Evolutionary conservation across 345 rosid genomes (phyloP).

Genomic region (Aquilaria malaccensis): DNA sequence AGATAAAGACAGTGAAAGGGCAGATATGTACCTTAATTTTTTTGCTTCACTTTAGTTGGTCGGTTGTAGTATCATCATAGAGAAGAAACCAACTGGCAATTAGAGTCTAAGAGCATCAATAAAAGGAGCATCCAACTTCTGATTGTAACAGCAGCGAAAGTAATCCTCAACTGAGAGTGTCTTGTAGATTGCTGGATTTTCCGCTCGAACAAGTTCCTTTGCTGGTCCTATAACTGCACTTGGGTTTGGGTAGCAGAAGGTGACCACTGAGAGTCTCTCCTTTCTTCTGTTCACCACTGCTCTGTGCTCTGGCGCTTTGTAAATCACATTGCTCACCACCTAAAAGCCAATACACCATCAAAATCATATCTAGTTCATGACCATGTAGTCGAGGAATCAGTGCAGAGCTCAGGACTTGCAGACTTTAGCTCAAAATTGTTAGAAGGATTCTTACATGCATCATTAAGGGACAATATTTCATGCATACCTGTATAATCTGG

Average conservation of each 20-base stretch:
- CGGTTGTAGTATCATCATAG: too few relatives aligned
- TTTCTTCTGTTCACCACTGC: slow-evolving; percentile 31
- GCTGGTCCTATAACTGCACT: slow-evolving; percentile 29
- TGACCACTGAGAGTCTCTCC: slow-evolving; percentile 26
- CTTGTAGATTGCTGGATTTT: slow-evolving; percentile 21
- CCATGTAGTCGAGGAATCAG: too few relatives aligned
- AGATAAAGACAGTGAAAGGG: too few relatives aligned
- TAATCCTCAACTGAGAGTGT: slow-evolving; percentile 20
- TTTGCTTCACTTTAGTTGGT: too few relatives aligned
- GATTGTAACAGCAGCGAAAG: slow-evolving; percentile 14
- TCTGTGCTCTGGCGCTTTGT: slow-evolving; percentile 43
- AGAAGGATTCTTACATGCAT: background rate
- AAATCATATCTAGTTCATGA: background rate
- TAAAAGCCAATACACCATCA: background rate
- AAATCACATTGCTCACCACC: slow-evolving; percentile 33
- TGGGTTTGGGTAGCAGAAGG: slow-evolving; percentile 28
- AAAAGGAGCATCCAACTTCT: slow-evolving; percentile 15
- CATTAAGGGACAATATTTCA: too few relatives aligned
- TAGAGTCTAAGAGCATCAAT: slow-evolving; percentile 1
- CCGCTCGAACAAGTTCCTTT: slow-evolving; percentile 14
- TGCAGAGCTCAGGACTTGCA: too few relatives aligned
- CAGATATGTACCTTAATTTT: too few relatives aligned
- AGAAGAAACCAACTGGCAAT: too few relatives aligned
- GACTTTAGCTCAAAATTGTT: too few relatives aligned
- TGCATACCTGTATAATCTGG: slow-evolving; percentile 29